A percentile compares a stretch with the other conserved stretches of the same genome.
phyloP scores from a whole-genome alignment of 2,329 filamentous ascomycete genomes.

The Aspergillus novoparasiticus region DNA sequence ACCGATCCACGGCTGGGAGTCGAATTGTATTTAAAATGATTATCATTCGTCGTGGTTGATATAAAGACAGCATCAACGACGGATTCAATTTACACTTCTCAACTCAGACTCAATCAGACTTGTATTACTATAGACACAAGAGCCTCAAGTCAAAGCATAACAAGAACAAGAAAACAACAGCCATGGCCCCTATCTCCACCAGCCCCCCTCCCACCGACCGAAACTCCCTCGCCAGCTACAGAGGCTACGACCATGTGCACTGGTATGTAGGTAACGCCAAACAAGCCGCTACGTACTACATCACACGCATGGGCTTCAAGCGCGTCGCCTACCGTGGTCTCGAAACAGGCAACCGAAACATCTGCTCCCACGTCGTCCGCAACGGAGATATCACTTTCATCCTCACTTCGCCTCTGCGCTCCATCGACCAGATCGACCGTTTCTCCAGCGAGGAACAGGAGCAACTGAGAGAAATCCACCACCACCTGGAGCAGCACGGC shows the following conservation, averaged over 20 bases:
- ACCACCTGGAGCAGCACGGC: slow-evolving; percentile 82
- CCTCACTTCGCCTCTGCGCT: slow-evolving; percentile 56
- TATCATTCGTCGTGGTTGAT: background rate
- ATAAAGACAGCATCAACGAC: background rate
- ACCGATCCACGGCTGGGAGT: background rate
- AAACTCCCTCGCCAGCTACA: slow-evolving; percentile 51
- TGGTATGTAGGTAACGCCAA: slow-evolving; percentile 98
- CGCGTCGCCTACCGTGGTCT: slow-evolving; percentile 82
- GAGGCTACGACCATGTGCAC: slow-evolving; percentile 88
- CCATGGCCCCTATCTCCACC: slow-evolving; percentile 36
- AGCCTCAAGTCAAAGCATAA: background rate
- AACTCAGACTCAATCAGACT: background rate
- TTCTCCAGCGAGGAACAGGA: slow-evolving; percentile 59
- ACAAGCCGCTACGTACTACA: slow-evolving; percentile 88
- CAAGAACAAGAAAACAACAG: background rate
- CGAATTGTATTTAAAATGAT: background rate
- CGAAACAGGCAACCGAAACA: slow-evolving; percentile 79
- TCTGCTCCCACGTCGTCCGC: slow-evolving; percentile 74
- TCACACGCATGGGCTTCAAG: slow-evolving; percentile 81
- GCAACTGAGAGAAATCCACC: slow-evolving; percentile 73
- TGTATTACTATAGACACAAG: background rate
- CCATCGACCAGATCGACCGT: slow-evolving; percentile 63
- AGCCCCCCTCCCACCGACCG: slow-evolving; percentile 25
- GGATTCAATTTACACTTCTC: background rate
- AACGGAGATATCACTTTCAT: slow-evolving; percentile 48